phyloP scores from a whole-genome alignment of 2,329 filamentous ascomycete genomes.

The Ceratocystis smalleyi region DNA sequence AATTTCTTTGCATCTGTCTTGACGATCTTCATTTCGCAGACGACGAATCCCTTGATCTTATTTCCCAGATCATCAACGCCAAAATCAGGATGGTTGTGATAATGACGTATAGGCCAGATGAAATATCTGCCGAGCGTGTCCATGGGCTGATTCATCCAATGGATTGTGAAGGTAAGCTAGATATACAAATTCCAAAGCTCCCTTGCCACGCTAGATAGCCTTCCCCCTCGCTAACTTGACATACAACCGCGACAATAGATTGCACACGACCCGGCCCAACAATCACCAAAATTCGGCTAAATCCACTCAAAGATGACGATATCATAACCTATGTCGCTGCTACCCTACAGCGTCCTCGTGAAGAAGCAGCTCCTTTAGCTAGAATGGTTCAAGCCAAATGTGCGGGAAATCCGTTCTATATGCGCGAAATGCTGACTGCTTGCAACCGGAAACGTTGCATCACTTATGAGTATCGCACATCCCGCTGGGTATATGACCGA shows the following conservation, averaged over 20 bases:
- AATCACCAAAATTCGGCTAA: constrained; percentile 55
- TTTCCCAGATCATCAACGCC: constrained; percentile 62
- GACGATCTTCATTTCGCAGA: constrained; percentile 89
- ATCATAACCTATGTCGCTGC: constrained; percentile 68
- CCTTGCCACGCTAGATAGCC: background rate
- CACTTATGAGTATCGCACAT: constrained; percentile 76
- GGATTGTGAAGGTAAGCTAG: constrained; percentile 34
- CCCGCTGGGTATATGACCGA: constrained; percentile 69
- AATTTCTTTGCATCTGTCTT: constrained; percentile 74
- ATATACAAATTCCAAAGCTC: background rate
- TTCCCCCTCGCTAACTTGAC: background rate
- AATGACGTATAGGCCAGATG: constrained; percentile 57
- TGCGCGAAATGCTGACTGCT: constrained; percentile 76
- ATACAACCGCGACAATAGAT: constrained; percentile 23
- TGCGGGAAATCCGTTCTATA: constrained; percentile 76
- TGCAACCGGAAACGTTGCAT: constrained; percentile 78
- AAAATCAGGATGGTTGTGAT: constrained; percentile 71
- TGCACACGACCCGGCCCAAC: constrained; percentile 33
- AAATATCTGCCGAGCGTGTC: constrained; percentile 41
- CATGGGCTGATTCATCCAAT: constrained; percentile 38
- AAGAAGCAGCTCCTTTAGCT: constrained; percentile 61
- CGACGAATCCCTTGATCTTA: constrained; percentile 68
- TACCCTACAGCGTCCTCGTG: constrained; percentile 58
- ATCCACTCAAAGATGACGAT: constrained; percentile 61
- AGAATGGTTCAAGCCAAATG: constrained; percentile 82